Conservation (phyloP, 345 rosid genomes). For the Isatis tinctoria region DNA sequence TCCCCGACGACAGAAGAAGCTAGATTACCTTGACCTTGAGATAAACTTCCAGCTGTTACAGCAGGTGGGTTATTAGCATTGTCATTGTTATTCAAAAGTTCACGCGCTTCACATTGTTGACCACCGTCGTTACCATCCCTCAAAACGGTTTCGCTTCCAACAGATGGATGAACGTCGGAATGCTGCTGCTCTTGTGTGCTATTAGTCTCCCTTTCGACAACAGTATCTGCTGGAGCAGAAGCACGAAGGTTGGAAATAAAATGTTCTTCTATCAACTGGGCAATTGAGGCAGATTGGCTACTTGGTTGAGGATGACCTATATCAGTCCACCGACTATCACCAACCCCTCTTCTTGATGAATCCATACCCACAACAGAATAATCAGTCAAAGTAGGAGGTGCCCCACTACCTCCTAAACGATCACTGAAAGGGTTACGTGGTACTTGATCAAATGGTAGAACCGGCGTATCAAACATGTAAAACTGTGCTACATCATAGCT, state of each 20-base stretch:
- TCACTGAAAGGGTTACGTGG: conserved; percentile 62
- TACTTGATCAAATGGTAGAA: conserved; percentile 70
- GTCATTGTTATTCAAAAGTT: conserved; percentile 42
- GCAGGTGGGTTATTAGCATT: conserved; percentile 34
- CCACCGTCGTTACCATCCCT: conserved; percentile 33
- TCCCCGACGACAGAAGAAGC: conserved; percentile 28
- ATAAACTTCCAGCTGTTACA: conserved; percentile 37
- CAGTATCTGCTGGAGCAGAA: conserved; percentile 41
- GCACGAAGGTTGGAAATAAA: conserved; percentile 63
- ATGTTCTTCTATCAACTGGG: conserved; percentile 85
- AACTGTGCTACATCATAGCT: conserved; percentile 75
- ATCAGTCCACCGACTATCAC: conserved; percentile 94
- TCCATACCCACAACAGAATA: conserved; percentile 72
- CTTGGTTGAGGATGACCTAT: conserved; percentile 90
- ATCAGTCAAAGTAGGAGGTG: conserved; percentile 80
- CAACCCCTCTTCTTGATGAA: conserved; percentile 75
- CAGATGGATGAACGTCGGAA: conserved; percentile 36
- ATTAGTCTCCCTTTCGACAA: conserved; percentile 59
- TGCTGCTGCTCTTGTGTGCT: conserved; percentile 46
- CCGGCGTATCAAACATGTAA: conserved; percentile 94
- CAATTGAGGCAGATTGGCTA: conserved; percentile 73
- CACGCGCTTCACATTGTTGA: conserved; percentile 52
- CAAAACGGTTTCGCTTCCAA: conserved; percentile 36
- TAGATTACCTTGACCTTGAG: conserved; percentile 27
- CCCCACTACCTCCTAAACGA: conserved; percentile 62